Evolutionary conservation across 2,329 filamentous ascomycete species (phyloP).

Genomic region (Aspergillus sergii): DNA sequence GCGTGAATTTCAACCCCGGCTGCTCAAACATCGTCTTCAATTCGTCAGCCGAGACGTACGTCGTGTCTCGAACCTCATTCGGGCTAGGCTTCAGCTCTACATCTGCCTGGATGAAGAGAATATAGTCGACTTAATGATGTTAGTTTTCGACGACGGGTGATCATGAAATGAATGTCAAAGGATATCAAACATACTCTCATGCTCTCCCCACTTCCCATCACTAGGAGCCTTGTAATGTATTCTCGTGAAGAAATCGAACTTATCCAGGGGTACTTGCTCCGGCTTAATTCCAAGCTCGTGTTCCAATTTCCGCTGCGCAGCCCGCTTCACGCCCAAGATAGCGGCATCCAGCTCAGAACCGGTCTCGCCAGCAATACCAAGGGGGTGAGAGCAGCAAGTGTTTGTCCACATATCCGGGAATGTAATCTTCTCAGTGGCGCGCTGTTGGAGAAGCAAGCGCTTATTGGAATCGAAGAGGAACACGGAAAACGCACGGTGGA

Average conservation of each 20-base stretch:
- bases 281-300: constrained; percentile 93
- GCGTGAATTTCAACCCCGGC: constrained; percentile 81
- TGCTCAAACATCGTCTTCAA: constrained; percentile 85
- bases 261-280: constrained; percentile 83
- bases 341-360: constrained; percentile 79
- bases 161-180: constrained; percentile 1
- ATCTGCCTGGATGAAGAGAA: constrained; percentile 94
- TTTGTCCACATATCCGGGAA: constrained; percentile 99
- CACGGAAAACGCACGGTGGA: constrained; percentile 96
- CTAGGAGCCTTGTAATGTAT: constrained; percentile 99
- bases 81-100: constrained; percentile 75
- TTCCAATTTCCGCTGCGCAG: constrained; percentile 88
- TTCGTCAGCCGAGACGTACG: constrained; percentile 80
- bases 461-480: constrained; percentile 97
- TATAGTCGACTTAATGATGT: constrained; percentile 78
- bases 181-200: constrained; percentile 73
- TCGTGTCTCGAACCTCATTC: constrained; percentile 85
- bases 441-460: constrained; percentile 90
- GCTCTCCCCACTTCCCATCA: constrained; percentile 97
- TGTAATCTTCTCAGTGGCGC: constrained; percentile 95
- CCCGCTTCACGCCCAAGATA: constrained; percentile 83
- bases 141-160: constrained; percentile 9
- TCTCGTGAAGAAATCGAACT: constrained; percentile 91
- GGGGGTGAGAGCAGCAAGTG: constrained; percentile 97
- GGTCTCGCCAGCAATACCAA: constrained; percentile 89